These are phyloP conservation scores for Gossypium rotundifolium DNA, from an alignment of 345 rosid genomes.

Conservation along the genomic window DNA sequence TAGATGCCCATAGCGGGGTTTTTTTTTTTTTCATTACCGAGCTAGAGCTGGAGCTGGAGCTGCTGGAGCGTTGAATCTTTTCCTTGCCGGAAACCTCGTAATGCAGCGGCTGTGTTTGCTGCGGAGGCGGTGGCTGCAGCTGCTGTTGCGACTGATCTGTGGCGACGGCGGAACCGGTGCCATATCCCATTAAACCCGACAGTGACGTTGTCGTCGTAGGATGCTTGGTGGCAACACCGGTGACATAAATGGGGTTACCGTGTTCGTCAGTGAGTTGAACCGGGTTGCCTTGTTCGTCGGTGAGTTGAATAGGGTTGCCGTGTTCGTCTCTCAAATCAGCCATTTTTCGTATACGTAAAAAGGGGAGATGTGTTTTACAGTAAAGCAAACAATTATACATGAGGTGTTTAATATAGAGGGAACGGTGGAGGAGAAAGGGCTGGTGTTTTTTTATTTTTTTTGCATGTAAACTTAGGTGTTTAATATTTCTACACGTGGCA, in stretches of 20 bases:
- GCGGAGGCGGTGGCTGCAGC: background rate
- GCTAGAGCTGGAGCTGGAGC: conserved; percentile 36
- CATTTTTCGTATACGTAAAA: conserved; percentile 24
- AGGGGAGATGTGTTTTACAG: too few relatives aligned
- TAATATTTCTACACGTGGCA: conserved; percentile 9
- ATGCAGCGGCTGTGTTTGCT: background rate
- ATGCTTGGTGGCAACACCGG: conserved; percentile 42
- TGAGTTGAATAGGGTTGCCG: conserved; percentile 50
- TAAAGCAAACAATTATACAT: too few relatives aligned
- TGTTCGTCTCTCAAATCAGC: conserved; percentile 53
- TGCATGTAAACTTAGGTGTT: conserved; percentile 5
- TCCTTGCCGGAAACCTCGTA: background rate
- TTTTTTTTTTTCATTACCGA: conserved; percentile 30
- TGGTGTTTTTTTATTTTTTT: background rate
- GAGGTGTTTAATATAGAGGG: background rate
- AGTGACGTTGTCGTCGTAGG: background rate
- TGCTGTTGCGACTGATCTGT: background rate
- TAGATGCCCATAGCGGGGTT: too few relatives aligned
- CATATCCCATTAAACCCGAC: conserved; percentile 8
- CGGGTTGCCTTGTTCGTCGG: conserved; percentile 48
- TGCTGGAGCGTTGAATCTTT: conserved; percentile 37
- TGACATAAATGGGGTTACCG: conserved; percentile 56
- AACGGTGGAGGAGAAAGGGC: conserved; percentile 2
- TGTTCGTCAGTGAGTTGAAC: conserved; percentile 51
- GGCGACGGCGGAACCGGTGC: background rate